Percentiles rank a stretch among this genome's conserved stretches.
phyloP scores from a whole-genome alignment of 345 rosid species.

The Hibiscus mutabilis region DNA sequence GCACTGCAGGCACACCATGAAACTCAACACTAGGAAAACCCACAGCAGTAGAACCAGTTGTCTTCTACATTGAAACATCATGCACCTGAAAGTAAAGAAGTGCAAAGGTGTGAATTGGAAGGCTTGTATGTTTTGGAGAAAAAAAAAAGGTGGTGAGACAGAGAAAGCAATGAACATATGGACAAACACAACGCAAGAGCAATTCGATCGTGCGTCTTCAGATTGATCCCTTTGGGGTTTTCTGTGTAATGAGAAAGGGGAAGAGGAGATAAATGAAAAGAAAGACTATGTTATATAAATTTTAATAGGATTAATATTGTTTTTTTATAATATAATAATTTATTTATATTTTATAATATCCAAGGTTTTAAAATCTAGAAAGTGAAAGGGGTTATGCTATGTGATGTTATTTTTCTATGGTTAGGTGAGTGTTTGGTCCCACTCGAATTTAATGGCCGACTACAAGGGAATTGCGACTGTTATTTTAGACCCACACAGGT shows the following conservation, averaged over 20 bases:
- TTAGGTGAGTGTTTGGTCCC: conserved; percentile 40
- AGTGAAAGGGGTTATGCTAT: background rate
- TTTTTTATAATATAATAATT: no score
- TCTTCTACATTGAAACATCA: conserved; percentile 40
- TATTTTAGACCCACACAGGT: conserved; percentile 10
- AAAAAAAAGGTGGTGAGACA: conserved; percentile 18
- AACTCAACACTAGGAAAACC: conserved; percentile 18
- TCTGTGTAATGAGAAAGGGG: background rate
- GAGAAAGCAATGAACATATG: conserved; percentile 19
- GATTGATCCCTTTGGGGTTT: conserved; percentile 11
- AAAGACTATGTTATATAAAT: background rate
- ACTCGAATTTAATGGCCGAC: conserved; percentile 22
- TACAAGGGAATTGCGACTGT: conserved; percentile 17
- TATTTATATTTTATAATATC: background rate
- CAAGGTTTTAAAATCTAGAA: background rate
- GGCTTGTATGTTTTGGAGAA: background rate
- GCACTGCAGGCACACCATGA: conserved; percentile 23
- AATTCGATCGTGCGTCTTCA: conserved; percentile 1
- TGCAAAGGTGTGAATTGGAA: background rate
- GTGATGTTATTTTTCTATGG: conserved; percentile 13
- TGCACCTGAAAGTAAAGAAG: background rate
- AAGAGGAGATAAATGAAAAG: background rate
- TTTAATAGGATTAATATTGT: no score
- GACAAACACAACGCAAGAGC: conserved; percentile 10
- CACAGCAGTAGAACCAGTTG: conserved; percentile 11